Percentiles rank a stretch among this genome's conserved stretches.
Conservation (phyloP, 371 early-diverging fungal genomes). For the Edhazardia aedis region DNA sequence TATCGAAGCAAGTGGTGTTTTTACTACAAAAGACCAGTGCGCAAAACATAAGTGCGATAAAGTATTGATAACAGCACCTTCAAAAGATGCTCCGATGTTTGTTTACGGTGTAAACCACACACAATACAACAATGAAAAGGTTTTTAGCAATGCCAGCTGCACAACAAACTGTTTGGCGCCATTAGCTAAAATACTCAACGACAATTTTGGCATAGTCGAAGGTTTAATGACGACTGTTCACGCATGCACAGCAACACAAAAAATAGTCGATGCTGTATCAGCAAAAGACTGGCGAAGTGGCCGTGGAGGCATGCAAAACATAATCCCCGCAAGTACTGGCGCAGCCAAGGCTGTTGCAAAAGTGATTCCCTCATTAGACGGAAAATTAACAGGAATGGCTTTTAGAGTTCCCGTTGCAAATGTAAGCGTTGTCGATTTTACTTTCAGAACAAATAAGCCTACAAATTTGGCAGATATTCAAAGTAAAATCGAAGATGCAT, state of each 20-base stretch:
- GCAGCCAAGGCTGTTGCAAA: conserved; percentile 96
- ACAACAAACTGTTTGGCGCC: conserved; percentile 99
- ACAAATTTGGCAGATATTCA: conserved; percentile 15
- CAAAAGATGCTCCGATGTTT: conserved; percentile 56
- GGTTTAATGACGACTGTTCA: conserved; percentile 88
- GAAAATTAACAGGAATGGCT: conserved; percentile 52
- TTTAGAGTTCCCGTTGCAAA: conserved; percentile 87
- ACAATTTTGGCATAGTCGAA: conserved; percentile 61
- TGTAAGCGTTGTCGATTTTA: conserved; percentile 91
- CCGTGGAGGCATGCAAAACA: conserved; percentile 82
- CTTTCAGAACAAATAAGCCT: conserved; percentile 62
- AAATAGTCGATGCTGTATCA: conserved; percentile 91
- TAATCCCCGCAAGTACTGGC: conserved; percentile 95
- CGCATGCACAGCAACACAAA: conserved; percentile 90
- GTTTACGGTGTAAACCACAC: conserved; percentile 70
- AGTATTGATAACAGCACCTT: conserved; percentile 91
- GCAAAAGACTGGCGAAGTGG: conserved; percentile 83
- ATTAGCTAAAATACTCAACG: conserved; percentile 81
- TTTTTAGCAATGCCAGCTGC: conserved; percentile 94
- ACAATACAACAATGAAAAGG: conserved; percentile 58
- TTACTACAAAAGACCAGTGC: conserved; percentile 69
- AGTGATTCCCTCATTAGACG: conserved; percentile 78
- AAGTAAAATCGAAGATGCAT: conserved; percentile 43
- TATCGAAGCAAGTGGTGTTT: conserved; percentile 91
- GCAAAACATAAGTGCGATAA: conserved; percentile 76